Evolutionary conservation across 805 yeast genomes (phyloP).

Genomic region (Candida maesae): DNA sequence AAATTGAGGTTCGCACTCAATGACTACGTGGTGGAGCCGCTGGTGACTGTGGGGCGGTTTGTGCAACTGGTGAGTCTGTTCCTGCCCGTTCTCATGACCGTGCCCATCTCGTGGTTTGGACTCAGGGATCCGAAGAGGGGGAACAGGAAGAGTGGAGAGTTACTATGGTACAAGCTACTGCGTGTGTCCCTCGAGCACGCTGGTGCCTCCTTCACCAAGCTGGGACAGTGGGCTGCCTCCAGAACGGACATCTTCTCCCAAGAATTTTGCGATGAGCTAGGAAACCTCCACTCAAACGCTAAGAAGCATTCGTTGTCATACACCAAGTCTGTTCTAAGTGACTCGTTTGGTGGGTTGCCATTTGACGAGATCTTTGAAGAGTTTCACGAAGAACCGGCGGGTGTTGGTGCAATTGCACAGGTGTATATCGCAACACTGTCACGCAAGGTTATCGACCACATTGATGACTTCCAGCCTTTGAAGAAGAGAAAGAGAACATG

Average conservation of each 20-base stretch:
- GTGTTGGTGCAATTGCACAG: constrained; percentile 99
- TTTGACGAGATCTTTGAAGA: constrained; percentile 76
- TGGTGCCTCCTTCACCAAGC: constrained; percentile 87
- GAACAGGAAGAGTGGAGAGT: constrained; percentile 55
- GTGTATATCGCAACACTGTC: constrained; percentile 76
- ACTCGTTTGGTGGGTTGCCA: constrained; percentile 52
- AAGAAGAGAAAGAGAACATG: constrained; percentile 23
- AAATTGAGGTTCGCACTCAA: constrained; percentile 39
- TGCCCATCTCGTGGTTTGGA: constrained; percentile 52
- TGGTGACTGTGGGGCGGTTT: constrained; percentile 64
- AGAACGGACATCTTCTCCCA: constrained; percentile 88
- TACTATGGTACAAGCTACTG: constrained; percentile 66
- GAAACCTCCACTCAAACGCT: constrained; percentile 78
- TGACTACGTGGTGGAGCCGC: constrained; percentile 66
- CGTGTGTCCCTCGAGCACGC: constrained; percentile 72
- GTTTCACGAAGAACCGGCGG: constrained; percentile 72
- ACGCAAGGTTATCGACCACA: constrained; percentile 37
- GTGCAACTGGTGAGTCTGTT: constrained; percentile 63
- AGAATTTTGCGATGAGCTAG: constrained; percentile 72
- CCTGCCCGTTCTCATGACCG: constrained; percentile 58
- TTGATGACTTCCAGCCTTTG: constrained; percentile 25
- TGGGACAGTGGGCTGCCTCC: constrained; percentile 99
- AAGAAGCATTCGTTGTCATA: constrained; percentile 61
- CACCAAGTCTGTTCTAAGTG: constrained; percentile 55
- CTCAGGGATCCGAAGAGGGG: constrained; percentile 16